Evolutionary conservation across 345 rosid genomes (phyloP).

Genomic region (Populus simonii): DNA sequence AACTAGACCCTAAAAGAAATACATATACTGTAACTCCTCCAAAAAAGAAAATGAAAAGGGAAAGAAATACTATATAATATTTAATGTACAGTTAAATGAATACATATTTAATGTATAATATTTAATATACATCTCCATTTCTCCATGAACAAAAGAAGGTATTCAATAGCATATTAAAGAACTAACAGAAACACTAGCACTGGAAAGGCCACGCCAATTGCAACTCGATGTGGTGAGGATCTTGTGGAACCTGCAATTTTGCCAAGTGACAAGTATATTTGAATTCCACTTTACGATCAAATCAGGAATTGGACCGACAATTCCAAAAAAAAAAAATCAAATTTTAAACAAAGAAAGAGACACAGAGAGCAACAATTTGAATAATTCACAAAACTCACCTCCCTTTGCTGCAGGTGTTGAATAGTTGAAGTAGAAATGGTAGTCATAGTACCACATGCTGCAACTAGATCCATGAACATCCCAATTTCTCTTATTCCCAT

Average conservation of each 20-base stretch:
- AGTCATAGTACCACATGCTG: slow-evolving; percentile 44
- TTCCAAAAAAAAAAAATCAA: background rate
- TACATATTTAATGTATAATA: too few species aligned
- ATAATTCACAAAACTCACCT: slow-evolving; percentile 20
- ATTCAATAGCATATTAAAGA: slow-evolving; percentile 5
- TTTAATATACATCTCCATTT: too few species aligned
- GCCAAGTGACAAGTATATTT: background rate
- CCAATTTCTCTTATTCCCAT: slow-evolving; percentile 44
- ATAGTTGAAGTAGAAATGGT: slow-evolving; percentile 34
- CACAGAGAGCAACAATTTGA: too few species aligned
- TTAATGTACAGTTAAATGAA: too few species aligned
- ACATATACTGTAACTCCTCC: too few species aligned
- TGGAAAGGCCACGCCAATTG: slow-evolving; percentile 11
- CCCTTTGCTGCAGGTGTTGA: slow-evolving; percentile 18
- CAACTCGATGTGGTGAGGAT: slow-evolving; percentile 10
- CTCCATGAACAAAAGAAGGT: background rate
- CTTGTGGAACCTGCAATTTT: slow-evolving; percentile 17
- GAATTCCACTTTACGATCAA: too few species aligned
- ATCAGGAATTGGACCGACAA: too few species aligned
- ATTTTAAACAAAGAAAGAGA: too few species aligned
- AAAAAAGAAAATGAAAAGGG: too few species aligned
- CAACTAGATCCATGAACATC: slow-evolving; percentile 46
- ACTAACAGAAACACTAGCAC: slow-evolving; percentile 10
- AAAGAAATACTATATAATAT: too few species aligned
- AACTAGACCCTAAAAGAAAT: too few species aligned